A percentile compares a stretch with the other conserved stretches of the same genome.
Evolutionary conservation across 2,329 filamentous ascomycete species (phyloP).

Genomic region (Aspergillus floridensis): DNA sequence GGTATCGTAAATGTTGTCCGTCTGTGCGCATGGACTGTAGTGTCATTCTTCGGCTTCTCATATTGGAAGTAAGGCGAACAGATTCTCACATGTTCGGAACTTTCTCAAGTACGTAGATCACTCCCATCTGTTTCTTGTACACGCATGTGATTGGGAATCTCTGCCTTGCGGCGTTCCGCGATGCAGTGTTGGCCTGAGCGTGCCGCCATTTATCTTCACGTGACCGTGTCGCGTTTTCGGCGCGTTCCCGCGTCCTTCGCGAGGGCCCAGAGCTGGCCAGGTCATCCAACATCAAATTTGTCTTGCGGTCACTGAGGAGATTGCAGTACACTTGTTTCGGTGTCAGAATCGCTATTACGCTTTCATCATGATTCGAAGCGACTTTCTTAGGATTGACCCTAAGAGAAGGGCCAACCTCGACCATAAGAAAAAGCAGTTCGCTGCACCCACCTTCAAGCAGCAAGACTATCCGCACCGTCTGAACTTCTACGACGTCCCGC

Average conservation of each 20-base stretch:
- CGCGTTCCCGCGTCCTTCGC: slow-evolving; percentile 7
- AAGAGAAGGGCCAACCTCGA: slow-evolving; percentile 78
- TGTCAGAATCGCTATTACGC: not conserved
- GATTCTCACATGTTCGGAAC: too few relatives aligned
- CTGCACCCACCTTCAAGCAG: slow-evolving; percentile 70
- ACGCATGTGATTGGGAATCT: not conserved
- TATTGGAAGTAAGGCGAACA: too few relatives aligned
- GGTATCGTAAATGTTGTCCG: too few relatives aligned
- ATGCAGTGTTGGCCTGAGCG: not conserved
- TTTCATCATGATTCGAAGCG: slow-evolving; percentile 45
- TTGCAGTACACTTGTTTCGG: slow-evolving; percentile 1
- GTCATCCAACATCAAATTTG: not conserved
- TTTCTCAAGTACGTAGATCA: too few relatives aligned
- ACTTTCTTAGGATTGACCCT: slow-evolving; percentile 47
- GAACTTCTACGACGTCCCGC: slow-evolving; percentile 86
- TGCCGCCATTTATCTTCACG: not conserved
- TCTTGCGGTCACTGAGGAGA: slow-evolving; percentile 1
- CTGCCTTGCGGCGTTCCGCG: slow-evolving; percentile 16
- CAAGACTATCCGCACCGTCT: slow-evolving; percentile 79
- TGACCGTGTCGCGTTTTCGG: not conserved
- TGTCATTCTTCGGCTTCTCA: too few relatives aligned
- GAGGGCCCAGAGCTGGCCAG: not conserved
- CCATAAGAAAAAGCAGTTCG: slow-evolving; percentile 83
- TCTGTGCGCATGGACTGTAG: too few relatives aligned
- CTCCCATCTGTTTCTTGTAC: not conserved